Evolutionary conservation across 2,329 filamentous ascomycete species (phyloP), one percentile per base, ranked within the genome.

Genomic region (Aspergillus pseudonomiae): DNA sequence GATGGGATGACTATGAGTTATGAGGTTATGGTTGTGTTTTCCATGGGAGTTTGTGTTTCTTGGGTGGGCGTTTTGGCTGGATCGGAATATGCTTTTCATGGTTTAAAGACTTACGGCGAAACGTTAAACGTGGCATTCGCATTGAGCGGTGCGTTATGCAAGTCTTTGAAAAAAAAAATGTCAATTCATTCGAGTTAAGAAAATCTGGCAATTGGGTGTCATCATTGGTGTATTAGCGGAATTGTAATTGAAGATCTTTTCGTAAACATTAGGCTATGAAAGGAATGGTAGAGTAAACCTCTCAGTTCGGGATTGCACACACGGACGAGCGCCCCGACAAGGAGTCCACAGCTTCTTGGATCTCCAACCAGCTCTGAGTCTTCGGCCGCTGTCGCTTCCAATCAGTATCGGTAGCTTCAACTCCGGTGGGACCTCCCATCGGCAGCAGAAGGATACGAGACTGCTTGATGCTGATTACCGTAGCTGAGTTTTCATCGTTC

Each of bases 391-490:
- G 85, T 78, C 95, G 93, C 69, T 88, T 87, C 94, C 95, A 98
- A 81, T 98, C 94, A 4, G 94, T 98, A 72, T 93, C 91, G 30
- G 88, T 86, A 69, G 87, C 86, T 82, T 97, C 94, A 9, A 97
- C 85, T 53, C 87, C 85, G 72, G 89, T 64, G 5, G 71, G 69
- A 21, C 78, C 79, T 30, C 79, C 85, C 86, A 97, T 91, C 0
- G 91, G 85, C 11, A 88, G 89, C 76, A 98, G 95, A 21, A 93
- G 88, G 9, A 98, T 91, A 73, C 90, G 89, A 0, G 93, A 93
- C 24, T 93, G 93, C 78, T 92, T 89, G 75, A 98, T 94, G 39
- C 94, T 95, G 73, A 98, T 97, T 43, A 98, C 92, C 0, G 88
- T 84, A 3, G 89, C 85, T 60, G 90, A 93, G 76, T 89, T 81